phyloP scores from a whole-genome alignment of 1,284 basidiomycete genomes.

The Tylopilus sp. region DNA sequence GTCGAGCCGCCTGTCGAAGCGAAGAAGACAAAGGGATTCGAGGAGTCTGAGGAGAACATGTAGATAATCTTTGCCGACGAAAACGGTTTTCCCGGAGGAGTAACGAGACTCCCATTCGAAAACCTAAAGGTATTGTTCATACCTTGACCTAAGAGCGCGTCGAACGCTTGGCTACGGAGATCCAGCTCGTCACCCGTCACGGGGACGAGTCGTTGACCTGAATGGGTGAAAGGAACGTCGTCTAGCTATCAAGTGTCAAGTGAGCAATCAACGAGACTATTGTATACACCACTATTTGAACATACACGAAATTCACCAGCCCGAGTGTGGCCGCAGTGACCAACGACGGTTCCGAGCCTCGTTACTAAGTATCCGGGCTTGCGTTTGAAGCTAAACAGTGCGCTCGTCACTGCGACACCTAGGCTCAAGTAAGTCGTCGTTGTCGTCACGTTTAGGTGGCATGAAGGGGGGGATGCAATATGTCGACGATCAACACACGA shows the following conservation, averaged over 20 bases:
- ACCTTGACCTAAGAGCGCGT: conserved; percentile 6
- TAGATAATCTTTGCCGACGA: not conserved
- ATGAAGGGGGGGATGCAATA: too few relatives aligned
- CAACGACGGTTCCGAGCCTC: conserved; percentile 5
- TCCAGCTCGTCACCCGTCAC: conserved; percentile 12
- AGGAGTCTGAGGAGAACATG: not conserved
- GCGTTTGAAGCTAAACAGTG: not conserved
- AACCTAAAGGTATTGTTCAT: conserved; percentile 12
- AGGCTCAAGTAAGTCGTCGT: conserved; percentile 1
- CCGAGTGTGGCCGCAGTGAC: not conserved
- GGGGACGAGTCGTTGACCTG: not conserved
- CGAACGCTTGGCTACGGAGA: conserved; percentile 5
- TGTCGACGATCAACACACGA: too few relatives aligned
- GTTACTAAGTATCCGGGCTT: not conserved
- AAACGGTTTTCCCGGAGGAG: not conserved
- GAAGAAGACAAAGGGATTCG: not conserved
- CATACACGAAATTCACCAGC: conserved; percentile 12
- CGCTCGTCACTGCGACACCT: not conserved
- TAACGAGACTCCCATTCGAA: conserved; percentile 7
- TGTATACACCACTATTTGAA: not conserved
- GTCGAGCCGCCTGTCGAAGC: not conserved
- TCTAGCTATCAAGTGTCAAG: conserved; percentile 7
- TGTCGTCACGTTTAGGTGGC: too few relatives aligned
- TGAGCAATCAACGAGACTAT: not conserved
- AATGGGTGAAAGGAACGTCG: conserved; percentile 9